Base-by-base conservation (phyloP, 2,329 filamentous ascomycete genomes). In the Camillea tinctor region DNA sequence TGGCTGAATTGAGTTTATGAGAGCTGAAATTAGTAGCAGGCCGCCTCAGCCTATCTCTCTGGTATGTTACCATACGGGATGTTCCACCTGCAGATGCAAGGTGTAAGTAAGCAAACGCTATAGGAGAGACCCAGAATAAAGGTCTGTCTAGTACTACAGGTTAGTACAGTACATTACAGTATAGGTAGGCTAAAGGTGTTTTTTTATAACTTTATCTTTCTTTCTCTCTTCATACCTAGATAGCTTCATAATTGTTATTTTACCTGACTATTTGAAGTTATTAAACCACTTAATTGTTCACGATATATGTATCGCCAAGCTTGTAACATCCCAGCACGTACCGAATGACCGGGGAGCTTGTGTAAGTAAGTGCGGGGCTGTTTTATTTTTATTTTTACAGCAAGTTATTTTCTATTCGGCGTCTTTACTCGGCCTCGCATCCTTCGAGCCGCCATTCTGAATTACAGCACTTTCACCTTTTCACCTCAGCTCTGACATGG, bases 301-400 rank as follows among this genome's bases (percentile, higher is more conserved):
- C n/a, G n/a, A n/a, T 9, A 9, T 26, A 26, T 26, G 24, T 26
- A 26, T 9, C 9, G 9, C 24, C 24, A 4, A 26, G 9, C 4
- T 4, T 26, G 9, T 9, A 26, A 4, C 24, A 26, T 4, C 4
- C 36, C 7, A 40, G 36, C 11, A 13, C 9, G 36, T 40, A 40
- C 9, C 9, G 36, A 13, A 40, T 5, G 36, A 40, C 36, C 36
- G 11, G 36, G 36, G 36, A 44, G 58, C 57, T 60, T 30, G 26
- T 57, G 26, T 57, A n/a, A n/a, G 54, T 52, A 21, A 44, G 60
- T 62, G 60, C 60, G 64, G 61, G 61, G 62, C 56, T n/a, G n/a
- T n/a, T n/a, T n/a, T n/a, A n/a, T n/a, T n/a, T n/a, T n/a, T n/a
- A n/a, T 50, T 58, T 30, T n/a, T 54, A 49, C 24, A 57, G 15